Evolutionary conservation across 163 green algal genomes (phyloP).

Genomic region (Trebouxia gelatinosa): DNA sequence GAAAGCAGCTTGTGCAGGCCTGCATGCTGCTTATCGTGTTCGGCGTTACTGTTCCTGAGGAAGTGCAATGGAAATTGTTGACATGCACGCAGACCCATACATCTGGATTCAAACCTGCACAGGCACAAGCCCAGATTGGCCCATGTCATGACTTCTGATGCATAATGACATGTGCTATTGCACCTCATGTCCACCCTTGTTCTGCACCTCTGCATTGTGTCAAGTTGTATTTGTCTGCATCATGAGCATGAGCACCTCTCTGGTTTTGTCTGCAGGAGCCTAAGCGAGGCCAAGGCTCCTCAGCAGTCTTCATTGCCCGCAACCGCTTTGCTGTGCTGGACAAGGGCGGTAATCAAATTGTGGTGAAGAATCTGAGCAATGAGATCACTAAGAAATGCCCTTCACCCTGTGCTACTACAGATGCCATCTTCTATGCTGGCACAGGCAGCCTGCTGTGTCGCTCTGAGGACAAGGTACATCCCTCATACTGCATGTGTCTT

Average conservation of each 20-base stretch:
- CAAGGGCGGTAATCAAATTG: slow-evolving; percentile 79
- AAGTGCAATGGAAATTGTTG: no score
- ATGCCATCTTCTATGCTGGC: slow-evolving; percentile 96
- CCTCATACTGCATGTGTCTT: no score
- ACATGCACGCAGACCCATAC: no score
- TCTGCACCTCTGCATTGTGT: neutral
- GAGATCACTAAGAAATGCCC: slow-evolving; percentile 96
- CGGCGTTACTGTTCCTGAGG: neutral
- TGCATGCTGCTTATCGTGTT: neutral
- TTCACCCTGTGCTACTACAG: slow-evolving; percentile 67
- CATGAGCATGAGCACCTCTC: no score
- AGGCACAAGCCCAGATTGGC: no score
- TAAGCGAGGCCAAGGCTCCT: slow-evolving; percentile 79
- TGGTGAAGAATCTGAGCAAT: slow-evolving; percentile 86
- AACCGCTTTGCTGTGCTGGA: slow-evolving; percentile 99
- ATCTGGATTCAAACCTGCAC: no score
- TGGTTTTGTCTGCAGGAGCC: slow-evolving; percentile 64
- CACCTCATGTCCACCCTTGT: neutral
- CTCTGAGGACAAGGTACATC: slow-evolving; percentile 95
- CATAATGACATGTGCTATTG: no score
- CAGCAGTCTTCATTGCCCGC: slow-evolving; percentile 96
- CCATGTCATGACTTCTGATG: no score
- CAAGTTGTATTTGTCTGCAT: neutral
- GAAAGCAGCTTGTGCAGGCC: neutral
- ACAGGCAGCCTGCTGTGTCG: slow-evolving; percentile 93